Conservation (phyloP, 1,139 yeast species). For the Candida sp. region DNA sequence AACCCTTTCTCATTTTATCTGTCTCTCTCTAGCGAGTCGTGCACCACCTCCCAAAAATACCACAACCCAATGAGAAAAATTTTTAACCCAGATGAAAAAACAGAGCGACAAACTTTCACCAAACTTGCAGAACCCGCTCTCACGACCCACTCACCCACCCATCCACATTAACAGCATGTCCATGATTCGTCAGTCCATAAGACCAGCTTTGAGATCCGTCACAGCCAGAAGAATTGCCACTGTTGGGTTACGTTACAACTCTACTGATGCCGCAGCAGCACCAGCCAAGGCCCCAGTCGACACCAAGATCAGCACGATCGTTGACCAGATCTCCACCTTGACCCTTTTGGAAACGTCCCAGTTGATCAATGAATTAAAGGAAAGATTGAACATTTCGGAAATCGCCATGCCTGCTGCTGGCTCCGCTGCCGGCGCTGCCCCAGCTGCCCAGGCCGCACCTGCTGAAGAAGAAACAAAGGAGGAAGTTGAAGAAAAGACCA, state of each 20-base stretch:
- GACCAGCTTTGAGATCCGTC: slow-evolving; percentile 38
- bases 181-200: slow-evolving; percentile 41
- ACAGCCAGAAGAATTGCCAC: slow-evolving; percentile 27
- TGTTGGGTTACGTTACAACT: slow-evolving; percentile 51
- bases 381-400: slow-evolving; percentile 90
- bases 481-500: slow-evolving; percentile 90
- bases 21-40: background rate
- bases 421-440: slow-evolving; percentile 57
- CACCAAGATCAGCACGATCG: slow-evolving; percentile 88
- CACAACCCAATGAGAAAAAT: slow-evolving; percentile 3
- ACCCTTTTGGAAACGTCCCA: slow-evolving; percentile 90
- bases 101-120: slow-evolving; percentile 3
- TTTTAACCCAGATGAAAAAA: background rate
- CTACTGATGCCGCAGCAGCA: slow-evolving; percentile 50
- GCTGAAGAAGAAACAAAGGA: slow-evolving; percentile 80
- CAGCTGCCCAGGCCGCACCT: slow-evolving; percentile 55
- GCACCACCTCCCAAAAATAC: background rate
- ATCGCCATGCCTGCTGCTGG: slow-evolving; percentile 84
- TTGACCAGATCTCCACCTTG: slow-evolving; percentile 87
- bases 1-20: background rate
- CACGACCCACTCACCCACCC: background rate
- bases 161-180: slow-evolving; percentile 10
- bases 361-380: slow-evolving; percentile 82
- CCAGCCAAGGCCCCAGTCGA: slow-evolving; percentile 59
- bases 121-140: background rate